Base-by-base conservation (phyloP, 2,329 filamentous ascomycete species). In the Emergomyces africanus region DNA sequence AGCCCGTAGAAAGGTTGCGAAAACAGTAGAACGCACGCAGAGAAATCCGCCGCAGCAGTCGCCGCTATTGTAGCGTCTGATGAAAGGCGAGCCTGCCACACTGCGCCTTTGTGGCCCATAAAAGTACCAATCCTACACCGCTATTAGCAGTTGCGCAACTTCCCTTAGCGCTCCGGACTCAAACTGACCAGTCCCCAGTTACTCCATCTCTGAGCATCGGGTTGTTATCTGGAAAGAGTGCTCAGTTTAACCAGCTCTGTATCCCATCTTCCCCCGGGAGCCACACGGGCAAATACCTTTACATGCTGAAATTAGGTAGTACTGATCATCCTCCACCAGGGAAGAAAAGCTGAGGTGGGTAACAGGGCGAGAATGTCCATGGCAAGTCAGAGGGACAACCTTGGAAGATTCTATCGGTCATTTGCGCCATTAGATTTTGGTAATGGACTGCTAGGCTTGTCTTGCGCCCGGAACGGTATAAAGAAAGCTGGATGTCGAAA, bases 191-290 rank as follows among this genome's bases (percentile, higher is more conserved):
- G 74, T 96, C 91, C 61, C 94, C 94, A 54, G 92, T 99, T 62
- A 95, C 83, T 63, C 94, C 94, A 76, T 97, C 90, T 65, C 94
- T 89, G 66, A 99, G 87, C 91, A 97, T 97, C 56, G 94, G 94
- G 72, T 97, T 97, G 70, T 92, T 92, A 79, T 99, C 94, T 91
- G 72, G 59, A 61, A 61, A 51, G 50, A 51, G 18, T 68, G 39
- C 23, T 55, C 42, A 53, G 46, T 54, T 20, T 57, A 44, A 15
- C 15, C 14, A 49, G 30, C 25, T 49, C 23, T 23, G 37, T 15
- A 58, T 56, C 54, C 8, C 30, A 3, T 6, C 30, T 30, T 30
- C 6, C 3, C 33, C 39, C 23, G 14, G 3, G 53, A 44, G 23
- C 10, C 50, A 20, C 30, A 37, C 44, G 30, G 49, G 18, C 23